Percentiles rank a stretch among this genome's conserved stretches.
Conservation (phyloP, 495 filamentous ascomycete genomes). For the Emericellopsis terricola region DNA sequence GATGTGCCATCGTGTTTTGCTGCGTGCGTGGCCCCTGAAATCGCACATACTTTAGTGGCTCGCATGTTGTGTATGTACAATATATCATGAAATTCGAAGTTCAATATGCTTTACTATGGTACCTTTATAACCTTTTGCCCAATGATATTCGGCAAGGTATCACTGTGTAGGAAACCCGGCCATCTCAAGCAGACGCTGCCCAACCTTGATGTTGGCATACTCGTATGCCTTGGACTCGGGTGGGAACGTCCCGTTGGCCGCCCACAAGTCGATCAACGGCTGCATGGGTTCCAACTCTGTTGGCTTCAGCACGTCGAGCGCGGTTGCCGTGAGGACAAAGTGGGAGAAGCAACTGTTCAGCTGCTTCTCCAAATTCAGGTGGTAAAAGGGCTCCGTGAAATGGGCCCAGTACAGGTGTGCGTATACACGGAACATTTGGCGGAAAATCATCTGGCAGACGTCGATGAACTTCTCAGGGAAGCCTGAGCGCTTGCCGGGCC, state of each 20-base stretch:
- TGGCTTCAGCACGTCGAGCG: slow-evolving; percentile 63
- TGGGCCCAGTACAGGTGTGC: slow-evolving; percentile 79
- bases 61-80: too few species aligned
- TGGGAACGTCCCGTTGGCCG: slow-evolving; percentile 66
- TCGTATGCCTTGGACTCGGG: slow-evolving; percentile 43
- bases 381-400: slow-evolving; percentile 67
- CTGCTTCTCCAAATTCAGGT: slow-evolving; percentile 65
- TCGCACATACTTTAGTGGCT: too few species aligned
- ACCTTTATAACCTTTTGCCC: too few species aligned
- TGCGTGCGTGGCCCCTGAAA: too few species aligned
- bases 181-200: slow-evolving; percentile 23
- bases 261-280: slow-evolving; percentile 76
- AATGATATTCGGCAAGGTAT: too few species aligned
- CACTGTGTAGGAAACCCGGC: slow-evolving; percentile 9
- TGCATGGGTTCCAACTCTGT: slow-evolving; percentile 89
- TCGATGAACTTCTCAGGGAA: slow-evolving; percentile 75
- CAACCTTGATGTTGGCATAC: slow-evolving; percentile 32
- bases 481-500: slow-evolving; percentile 74
- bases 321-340: slow-evolving; percentile 75
- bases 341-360: slow-evolving; percentile 93
- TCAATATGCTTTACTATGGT: too few species aligned
- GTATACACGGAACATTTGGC: slow-evolving; percentile 95
- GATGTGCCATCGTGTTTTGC: too few species aligned
- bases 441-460: slow-evolving; percentile 79
- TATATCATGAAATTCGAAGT: too few species aligned